phyloP scores from a whole-genome alignment of 805 yeast genomes.

The Babjeviella inositovora region DNA sequence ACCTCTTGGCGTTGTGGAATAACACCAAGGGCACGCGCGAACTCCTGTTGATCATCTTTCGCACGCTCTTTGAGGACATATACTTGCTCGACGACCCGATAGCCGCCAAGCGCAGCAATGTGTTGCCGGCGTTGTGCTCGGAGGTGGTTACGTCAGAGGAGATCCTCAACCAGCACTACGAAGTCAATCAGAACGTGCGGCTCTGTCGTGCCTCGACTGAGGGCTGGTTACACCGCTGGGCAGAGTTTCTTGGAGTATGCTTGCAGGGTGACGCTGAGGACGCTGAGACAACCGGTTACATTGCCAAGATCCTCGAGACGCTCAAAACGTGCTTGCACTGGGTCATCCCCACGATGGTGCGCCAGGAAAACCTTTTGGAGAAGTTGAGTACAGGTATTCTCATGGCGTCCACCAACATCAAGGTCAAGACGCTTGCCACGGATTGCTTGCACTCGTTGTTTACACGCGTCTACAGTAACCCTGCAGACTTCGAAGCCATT shows the following conservation, averaged over 20 bases:
- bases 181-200: constrained; percentile 44
- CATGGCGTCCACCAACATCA: constrained; percentile 35
- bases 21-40: constrained; percentile 50
- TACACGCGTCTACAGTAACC: constrained; percentile 55
- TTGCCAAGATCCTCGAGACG: constrained; percentile 59
- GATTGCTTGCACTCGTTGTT: constrained; percentile 85
- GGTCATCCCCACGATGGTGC: constrained; percentile 68
- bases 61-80: constrained; percentile 87
- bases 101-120: constrained; percentile 65
- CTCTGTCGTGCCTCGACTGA: constrained; percentile 51
- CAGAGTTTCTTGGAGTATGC: constrained; percentile 30
- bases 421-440: constrained; percentile 67
- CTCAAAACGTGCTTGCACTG: constrained; percentile 85
- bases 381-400: constrained; percentile 43
- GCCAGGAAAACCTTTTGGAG: constrained; percentile 46
- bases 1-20: constrained; percentile 64
- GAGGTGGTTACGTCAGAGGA: constrained; percentile 64
- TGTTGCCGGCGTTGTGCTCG: constrained; percentile 69
- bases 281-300: constrained; percentile 22
- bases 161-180: constrained; percentile 46
- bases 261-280: constrained; percentile 15
- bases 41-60: constrained; percentile 56
- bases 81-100: constrained; percentile 85
- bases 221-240: constrained; percentile 85
- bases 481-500: constrained; percentile 58